phyloP scores from a whole-genome alignment of 345 rosid genomes.

The Geranium brycei region DNA sequence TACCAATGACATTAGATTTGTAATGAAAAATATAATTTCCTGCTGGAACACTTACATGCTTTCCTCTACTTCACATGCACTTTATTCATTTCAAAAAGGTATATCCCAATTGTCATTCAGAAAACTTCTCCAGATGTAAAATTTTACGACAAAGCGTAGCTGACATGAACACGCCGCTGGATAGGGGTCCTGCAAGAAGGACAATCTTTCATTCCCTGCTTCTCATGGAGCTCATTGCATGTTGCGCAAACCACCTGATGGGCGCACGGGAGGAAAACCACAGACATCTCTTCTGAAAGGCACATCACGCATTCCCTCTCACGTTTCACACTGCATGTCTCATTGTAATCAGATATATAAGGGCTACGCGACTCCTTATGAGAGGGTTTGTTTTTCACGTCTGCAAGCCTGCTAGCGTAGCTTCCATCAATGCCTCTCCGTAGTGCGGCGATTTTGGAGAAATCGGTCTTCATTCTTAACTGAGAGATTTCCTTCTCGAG shows the following conservation, averaged over 20 bases:
- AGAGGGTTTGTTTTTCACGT: slow-evolving; percentile 9
- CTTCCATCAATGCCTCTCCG: slow-evolving; percentile 45
- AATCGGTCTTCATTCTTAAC: slow-evolving; percentile 48
- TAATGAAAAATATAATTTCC: too few species aligned
- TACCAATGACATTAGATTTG: too few species aligned
- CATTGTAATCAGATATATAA: slow-evolving; percentile 19
- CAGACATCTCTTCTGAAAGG: slow-evolving; percentile 48
- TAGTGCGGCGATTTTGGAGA: slow-evolving; percentile 57
- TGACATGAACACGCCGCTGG: slow-evolving; percentile 30
- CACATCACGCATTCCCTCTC: slow-evolving; percentile 96
- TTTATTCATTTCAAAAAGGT: too few species aligned
- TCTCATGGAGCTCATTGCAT: slow-evolving; percentile 49
- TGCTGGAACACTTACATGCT: too few species aligned
- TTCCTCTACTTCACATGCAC: too few species aligned
- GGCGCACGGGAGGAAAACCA: slow-evolving; percentile 49
- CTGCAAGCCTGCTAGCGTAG: slow-evolving; percentile 28
- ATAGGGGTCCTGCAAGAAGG: slow-evolving; percentile 49
- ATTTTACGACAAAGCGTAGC: slow-evolving; percentile 14
- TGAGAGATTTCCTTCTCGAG: slow-evolving; percentile 56
- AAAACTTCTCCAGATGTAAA: too few species aligned
- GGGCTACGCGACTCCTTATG: slow-evolving; percentile 22
- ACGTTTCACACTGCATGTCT: slow-evolving; percentile 33
- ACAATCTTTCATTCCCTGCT: slow-evolving; percentile 61
- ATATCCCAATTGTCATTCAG: too few species aligned
- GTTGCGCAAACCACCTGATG: slow-evolving; percentile 44